Percentiles rank a stretch among this genome's conserved stretches.
These are phyloP conservation scores for Boletus fagicola DNA, from an alignment of 768 basidiomycete species.

Conservation along the genomic window DNA sequence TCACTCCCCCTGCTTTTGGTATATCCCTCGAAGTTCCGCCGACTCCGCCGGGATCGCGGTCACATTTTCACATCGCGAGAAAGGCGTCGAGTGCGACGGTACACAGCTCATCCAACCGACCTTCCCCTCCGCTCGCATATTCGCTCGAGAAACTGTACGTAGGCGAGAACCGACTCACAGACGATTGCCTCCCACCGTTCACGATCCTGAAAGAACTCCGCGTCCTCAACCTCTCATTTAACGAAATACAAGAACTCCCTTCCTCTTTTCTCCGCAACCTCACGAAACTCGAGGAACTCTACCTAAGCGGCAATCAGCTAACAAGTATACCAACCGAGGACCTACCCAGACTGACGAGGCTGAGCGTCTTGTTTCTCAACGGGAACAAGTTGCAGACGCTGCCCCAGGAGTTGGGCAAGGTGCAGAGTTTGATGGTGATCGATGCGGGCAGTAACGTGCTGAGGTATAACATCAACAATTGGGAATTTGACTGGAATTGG, in stretches of 20 bases:
- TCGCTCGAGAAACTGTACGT: constrained; percentile 80
- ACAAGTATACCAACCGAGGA: constrained; percentile 89
- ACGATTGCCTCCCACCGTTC: constrained; percentile 73
- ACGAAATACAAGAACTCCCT: constrained; percentile 89
- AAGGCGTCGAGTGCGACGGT: constrained; percentile 37
- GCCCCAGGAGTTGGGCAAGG: constrained; percentile 85
- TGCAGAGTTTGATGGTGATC: constrained; percentile 72
- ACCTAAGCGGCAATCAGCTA: constrained; percentile 93
- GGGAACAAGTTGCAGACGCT: constrained; percentile 92
- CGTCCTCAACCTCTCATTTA: constrained; percentile 91
- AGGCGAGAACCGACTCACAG: constrained; percentile 84
- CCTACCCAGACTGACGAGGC: constrained; percentile 61
- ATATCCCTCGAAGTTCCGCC: constrained; percentile 22
- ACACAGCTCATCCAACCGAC: constrained; percentile 28
- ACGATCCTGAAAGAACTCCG: constrained; percentile 73
- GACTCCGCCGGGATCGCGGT: constrained; percentile 11
- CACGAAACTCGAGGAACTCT: constrained; percentile 75
- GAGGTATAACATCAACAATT: constrained; percentile 97
- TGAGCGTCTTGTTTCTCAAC: constrained; percentile 83
- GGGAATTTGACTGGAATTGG: constrained; percentile 99
- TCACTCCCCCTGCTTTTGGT: constrained; percentile 23
- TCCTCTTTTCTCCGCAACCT: constrained; percentile 71
- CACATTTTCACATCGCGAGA: constrained; percentile 25
- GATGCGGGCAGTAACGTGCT: constrained; percentile 93
- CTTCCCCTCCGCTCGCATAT: constrained; percentile 58